Evolutionary conservation across 768 basidiomycete species (phyloP).

Genomic region (Termitomyces sp.): DNA sequence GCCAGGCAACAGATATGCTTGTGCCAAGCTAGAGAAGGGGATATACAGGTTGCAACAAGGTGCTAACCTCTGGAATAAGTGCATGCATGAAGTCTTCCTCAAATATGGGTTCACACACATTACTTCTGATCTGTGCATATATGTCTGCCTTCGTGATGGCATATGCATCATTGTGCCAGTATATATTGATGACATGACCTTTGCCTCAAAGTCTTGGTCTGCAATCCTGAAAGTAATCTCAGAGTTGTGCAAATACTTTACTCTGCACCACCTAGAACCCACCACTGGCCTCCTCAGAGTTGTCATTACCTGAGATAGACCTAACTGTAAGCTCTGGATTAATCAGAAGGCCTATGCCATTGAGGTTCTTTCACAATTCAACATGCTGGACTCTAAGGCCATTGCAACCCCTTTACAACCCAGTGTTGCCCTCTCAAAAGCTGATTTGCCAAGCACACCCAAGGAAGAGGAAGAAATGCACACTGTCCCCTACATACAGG

Average conservation of each 20-base stretch:
- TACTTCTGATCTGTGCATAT: neutral
- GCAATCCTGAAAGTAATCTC: neutral
- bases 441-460: neutral
- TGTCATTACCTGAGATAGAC: neutral
- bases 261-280: neutral
- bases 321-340: constrained; percentile 1
- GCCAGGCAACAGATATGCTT: neutral
- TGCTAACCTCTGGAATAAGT: neutral
- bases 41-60: neutral
- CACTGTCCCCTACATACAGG: too few relatives aligned
- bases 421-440: neutral
- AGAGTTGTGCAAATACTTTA: neutral
- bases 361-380: neutral
- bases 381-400: too few relatives aligned
- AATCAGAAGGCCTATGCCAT: neutral
- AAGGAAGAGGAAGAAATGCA: neutral
- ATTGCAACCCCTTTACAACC: neutral
- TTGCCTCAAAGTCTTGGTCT: neutral
- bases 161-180: neutral
- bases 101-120: neutral
- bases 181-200: neutral
- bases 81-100: too few relatives aligned
- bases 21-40: neutral
- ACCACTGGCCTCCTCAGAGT: constrained; percentile 2
- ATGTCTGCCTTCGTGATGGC: neutral